Base-by-base conservation (phyloP, 805 yeast species). In the Suhomyces xylopsoci region DNA sequence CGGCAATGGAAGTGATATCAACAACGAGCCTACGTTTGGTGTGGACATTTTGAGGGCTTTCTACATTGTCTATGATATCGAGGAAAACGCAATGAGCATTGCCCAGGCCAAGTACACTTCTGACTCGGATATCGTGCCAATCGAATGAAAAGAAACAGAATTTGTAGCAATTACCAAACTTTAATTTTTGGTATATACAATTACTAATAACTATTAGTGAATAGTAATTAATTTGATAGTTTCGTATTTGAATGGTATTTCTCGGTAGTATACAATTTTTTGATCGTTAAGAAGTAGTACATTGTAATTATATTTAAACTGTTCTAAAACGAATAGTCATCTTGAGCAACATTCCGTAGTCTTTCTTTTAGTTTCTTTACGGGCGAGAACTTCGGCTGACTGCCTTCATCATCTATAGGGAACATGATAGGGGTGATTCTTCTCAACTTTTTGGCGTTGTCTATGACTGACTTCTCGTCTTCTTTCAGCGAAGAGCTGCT, bases 51-150 rank as follows among this genome's bases (percentile, higher is more conserved):
- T 84, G 52, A 70, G n/a, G 54, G 63, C 76, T 25, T 81, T 80
- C 1, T 83, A 83, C 58, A 73, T 78, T 38, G 85, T 82, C 47
- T 84, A 75, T 53, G 86, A 84, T 63, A 62, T 83, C 47, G 83
- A 78, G 30, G 67, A 69, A 42, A 60, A 66, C 30, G 71, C 72
- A 49, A 58, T 81, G 20, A 76, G 76, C 1, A 41, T 81, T n/a
- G 84, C 83, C 4, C 81, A 76, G 55, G 84, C 77, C 2, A 69
- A 66, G 46, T 65, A 57, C 48, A 58, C 76, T n/a, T 26, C 50
- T n/a, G 51, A 47, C 17, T 38, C 50, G n/a, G n/a, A n/a, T n/a
- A n/a, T n/a, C n/a, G 17, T 26, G 3, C 7, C 47, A 3, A 51
- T 54, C 15, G n/a, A 47, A 68, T 69, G 19, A n/a, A n/a, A n/a